Conservation (phyloP, 768 basidiomycete genomes). For the Ramaria sp. region DNA sequence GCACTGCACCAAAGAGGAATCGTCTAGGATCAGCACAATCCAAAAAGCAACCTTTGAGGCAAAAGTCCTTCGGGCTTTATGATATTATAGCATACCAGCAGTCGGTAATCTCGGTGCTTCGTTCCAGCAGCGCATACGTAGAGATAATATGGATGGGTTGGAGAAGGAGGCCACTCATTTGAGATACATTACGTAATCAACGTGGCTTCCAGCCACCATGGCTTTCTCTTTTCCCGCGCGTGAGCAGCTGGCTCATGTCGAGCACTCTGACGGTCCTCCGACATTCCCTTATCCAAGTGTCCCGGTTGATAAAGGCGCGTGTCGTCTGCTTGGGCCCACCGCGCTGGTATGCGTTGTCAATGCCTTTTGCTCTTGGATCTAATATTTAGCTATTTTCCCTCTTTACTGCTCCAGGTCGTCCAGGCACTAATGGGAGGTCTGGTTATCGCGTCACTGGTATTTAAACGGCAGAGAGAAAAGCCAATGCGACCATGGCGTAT, state of each 20-base stretch:
- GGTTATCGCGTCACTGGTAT: constrained; percentile 78
- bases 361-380: background rate
- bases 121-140: no score
- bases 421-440: constrained; percentile 85
- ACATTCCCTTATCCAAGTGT: constrained; percentile 3
- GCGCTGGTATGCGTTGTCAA: constrained; percentile 27
- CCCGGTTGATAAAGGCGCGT: constrained; percentile 33
- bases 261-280: background rate
- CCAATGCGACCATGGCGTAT: constrained; percentile 86
- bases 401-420: constrained; percentile 40
- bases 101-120: no score
- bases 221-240: background rate
- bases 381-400: background rate
- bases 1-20: no score
- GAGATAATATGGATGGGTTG: no score
- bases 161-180: no score
- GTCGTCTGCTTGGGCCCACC: constrained; percentile 36
- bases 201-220: background rate
- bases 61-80: no score
- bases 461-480: constrained; percentile 80
- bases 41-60: no score
- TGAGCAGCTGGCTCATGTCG: background rate
- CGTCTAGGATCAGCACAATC: no score
- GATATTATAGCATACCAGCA: no score
- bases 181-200: background rate